Evolutionary conservation across 768 basidiomycete species (phyloP).

Genomic region (Kwoniella europaea): DNA sequence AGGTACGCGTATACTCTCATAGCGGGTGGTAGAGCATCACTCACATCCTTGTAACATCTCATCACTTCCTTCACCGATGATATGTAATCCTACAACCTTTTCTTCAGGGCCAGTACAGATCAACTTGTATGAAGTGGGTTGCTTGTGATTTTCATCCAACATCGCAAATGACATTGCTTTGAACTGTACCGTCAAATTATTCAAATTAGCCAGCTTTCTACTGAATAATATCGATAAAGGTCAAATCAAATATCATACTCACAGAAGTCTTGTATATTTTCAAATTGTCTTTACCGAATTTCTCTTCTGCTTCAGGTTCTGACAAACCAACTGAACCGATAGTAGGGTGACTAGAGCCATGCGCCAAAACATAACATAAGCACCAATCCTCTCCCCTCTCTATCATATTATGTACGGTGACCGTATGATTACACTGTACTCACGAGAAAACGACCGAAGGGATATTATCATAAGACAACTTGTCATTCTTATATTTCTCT

Average conservation of each 20-base stretch:
- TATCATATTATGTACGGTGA: background rate
- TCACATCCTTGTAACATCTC: conserved; percentile 91
- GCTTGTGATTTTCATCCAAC: conserved; percentile 85
- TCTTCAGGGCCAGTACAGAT: conserved; percentile 85
- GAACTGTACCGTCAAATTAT: conserved; percentile 42
- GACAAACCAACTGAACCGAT: conserved; percentile 95
- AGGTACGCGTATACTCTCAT: background rate
- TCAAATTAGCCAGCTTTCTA: background rate
- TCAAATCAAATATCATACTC: conserved; percentile 14
- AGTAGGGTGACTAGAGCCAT: conserved; percentile 76
- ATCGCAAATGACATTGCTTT: conserved; percentile 88
- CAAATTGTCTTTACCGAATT: conserved; percentile 78
- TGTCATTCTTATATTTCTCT: conserved; percentile 81
- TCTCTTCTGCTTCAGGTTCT: conserved; percentile 83
- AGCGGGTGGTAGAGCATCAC: conserved; percentile 20
- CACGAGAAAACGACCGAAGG: conserved; percentile 96
- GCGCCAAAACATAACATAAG: background rate
- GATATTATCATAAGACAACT: conserved; percentile 85
- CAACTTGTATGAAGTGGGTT: conserved; percentile 92
- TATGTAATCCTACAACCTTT: conserved; percentile 93
- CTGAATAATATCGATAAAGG: background rate
- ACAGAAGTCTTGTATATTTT: conserved; percentile 79
- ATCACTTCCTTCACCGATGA: conserved; percentile 88
- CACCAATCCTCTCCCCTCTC: background rate
- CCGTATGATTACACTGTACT: conserved; percentile 55